phyloP scores from a whole-genome alignment of 139 green algal species.

The Edaphochlamys debaryana region DNA sequence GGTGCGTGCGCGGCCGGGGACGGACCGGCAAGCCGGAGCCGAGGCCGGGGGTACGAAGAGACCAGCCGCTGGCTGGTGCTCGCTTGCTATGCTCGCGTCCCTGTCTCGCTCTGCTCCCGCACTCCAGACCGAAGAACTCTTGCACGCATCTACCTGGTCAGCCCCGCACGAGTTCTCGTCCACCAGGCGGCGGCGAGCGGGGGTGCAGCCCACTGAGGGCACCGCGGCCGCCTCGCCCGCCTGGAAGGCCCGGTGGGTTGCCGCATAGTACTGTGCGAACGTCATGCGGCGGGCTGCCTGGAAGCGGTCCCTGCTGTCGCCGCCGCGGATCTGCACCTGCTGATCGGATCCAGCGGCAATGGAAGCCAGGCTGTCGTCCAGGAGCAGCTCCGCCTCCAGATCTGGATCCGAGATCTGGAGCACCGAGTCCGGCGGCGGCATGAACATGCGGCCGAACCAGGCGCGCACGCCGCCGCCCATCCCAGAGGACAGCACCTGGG shows the following conservation, averaged over 20 bases:
- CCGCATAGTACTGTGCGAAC: conserved; percentile 41
- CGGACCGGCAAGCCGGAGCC: too few relatives aligned
- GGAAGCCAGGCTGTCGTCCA: too few relatives aligned
- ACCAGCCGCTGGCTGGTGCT: too few relatives aligned
- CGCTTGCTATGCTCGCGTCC: too few relatives aligned
- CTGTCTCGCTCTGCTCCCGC: too few relatives aligned
- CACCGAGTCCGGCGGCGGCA: conserved; percentile 33
- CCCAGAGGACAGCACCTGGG: conserved; percentile 35
- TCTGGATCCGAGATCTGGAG: too few relatives aligned
- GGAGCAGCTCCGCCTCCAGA: too few relatives aligned
- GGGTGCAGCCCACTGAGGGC: conserved; percentile 25
- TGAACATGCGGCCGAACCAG: conserved; percentile 55
- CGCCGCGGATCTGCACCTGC: too few relatives aligned
- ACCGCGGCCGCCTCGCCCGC: conserved; percentile 1
- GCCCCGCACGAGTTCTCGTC: conserved; percentile 33
- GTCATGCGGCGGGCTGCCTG: neutral
- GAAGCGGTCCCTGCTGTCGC: neutral
- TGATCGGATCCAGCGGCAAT: too few relatives aligned
- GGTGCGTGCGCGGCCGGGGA: too few relatives aligned
- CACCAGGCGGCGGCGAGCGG: conserved; percentile 7
- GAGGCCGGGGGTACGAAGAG: too few relatives aligned
- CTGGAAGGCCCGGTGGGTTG: conserved; percentile 16
- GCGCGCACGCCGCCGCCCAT: conserved; percentile 11
- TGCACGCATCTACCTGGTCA: neutral
- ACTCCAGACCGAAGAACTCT: too few relatives aligned